A percentile compares a stretch with the other conserved stretches of the same genome.
These are phyloP conservation scores for Talaromyces sp. DNA, from an alignment of 2,329 filamentous ascomycete species.

Conservation along the genomic window DNA sequence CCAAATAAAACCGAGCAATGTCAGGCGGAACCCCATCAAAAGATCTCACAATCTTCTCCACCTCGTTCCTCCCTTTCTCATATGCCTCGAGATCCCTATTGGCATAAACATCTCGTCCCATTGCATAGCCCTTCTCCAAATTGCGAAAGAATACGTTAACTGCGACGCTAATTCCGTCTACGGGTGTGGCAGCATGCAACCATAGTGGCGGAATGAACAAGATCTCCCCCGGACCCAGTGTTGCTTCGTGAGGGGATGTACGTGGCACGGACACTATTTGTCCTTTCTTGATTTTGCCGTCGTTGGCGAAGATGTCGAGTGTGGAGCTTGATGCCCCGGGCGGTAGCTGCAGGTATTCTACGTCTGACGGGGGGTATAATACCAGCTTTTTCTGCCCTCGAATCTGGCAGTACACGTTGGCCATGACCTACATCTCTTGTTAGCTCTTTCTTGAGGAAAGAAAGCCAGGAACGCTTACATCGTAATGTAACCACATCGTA, in stretches of 20 bases:
- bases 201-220: constrained; percentile 80
- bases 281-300: constrained; percentile 33
- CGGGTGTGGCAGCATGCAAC: constrained; percentile 64
- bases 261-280: constrained; percentile 54
- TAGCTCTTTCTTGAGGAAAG: not conserved
- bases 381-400: constrained; percentile 68
- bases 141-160: constrained; percentile 89
- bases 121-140: constrained; percentile 64
- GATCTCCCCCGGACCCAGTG: constrained; percentile 68
- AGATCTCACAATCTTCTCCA: constrained; percentile 58
- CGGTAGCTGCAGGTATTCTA: constrained; percentile 65
- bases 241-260: constrained; percentile 65
- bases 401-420: constrained; percentile 81
- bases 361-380: constrained; percentile 75
- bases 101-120: constrained; percentile 79
- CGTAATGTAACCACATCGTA: constrained; percentile 88
- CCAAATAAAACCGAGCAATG: constrained; percentile 70
- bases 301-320: constrained; percentile 62
- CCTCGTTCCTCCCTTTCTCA: constrained; percentile 72
- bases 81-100: constrained; percentile 83
- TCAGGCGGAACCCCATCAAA: constrained; percentile 58
- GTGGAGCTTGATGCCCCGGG: constrained; percentile 78
- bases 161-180: constrained; percentile 61
- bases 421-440: constrained; percentile 62
- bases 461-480: constrained; percentile 48